Evolutionary conservation across 2,329 filamentous ascomycete genomes (phyloP).

Genomic region (Beauveria pseudobassiana): DNA sequence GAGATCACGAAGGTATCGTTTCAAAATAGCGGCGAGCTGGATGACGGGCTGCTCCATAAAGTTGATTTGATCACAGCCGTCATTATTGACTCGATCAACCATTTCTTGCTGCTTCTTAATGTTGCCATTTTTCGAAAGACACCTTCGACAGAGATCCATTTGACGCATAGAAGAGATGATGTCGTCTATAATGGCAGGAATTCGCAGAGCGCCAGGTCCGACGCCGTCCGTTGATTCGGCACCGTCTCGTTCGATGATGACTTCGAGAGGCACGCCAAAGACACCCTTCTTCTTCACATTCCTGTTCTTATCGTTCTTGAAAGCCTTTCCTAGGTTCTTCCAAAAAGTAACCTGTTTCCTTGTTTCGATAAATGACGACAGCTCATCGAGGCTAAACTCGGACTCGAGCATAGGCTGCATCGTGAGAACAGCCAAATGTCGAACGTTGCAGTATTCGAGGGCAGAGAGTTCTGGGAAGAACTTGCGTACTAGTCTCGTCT

Average conservation of each 20-base stretch:
- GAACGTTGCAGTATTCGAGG: slow-evolving; percentile 94
- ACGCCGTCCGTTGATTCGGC: slow-evolving; percentile 98
- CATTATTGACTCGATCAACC: slow-evolving; percentile 76
- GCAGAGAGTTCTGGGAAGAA: slow-evolving; percentile 96
- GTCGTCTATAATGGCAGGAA: slow-evolving; percentile 93
- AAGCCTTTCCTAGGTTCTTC: slow-evolving; percentile 96
- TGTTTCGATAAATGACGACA: slow-evolving; percentile 86
- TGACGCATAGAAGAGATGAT: slow-evolving; percentile 90
- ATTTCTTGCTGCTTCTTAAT: slow-evolving; percentile 88
- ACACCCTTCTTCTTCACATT: slow-evolving; percentile 84
- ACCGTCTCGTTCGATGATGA: slow-evolving; percentile 85
- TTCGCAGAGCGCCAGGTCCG: slow-evolving; percentile 80
- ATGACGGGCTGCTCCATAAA: slow-evolving; percentile 85
- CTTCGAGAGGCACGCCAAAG: slow-evolving; percentile 82
- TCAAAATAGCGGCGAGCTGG: slow-evolving; percentile 86
- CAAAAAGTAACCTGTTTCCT: slow-evolving; percentile 87
- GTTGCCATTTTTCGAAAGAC: slow-evolving; percentile 98
- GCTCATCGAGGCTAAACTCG: slow-evolving; percentile 88
- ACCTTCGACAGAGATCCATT: slow-evolving; percentile 97
- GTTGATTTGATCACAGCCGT: slow-evolving; percentile 78
- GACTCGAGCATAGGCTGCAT: slow-evolving; percentile 89
- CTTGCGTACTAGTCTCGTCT: slow-evolving; percentile 55
- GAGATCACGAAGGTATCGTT: slow-evolving; percentile 93
- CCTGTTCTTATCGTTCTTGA: slow-evolving; percentile 77
- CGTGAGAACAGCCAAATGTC: slow-evolving; percentile 86